Conservation (phyloP, 257 asterid genomes). For the Capsicum rhomboideum region DNA sequence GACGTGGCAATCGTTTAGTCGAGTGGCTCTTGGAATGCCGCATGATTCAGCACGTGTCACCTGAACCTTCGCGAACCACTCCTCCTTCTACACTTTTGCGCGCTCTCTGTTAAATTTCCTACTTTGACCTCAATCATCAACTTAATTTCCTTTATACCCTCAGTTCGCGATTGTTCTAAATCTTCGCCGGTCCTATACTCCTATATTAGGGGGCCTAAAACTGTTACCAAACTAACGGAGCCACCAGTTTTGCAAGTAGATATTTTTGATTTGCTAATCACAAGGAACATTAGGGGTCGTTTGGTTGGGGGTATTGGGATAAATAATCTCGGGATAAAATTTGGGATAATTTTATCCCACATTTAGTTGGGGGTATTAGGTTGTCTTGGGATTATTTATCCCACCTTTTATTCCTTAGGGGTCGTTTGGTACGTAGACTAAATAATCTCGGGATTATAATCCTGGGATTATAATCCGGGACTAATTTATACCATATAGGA, state of each 20-base stretch:
- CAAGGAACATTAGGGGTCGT: too few relatives aligned
- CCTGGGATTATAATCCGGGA: too few relatives aligned
- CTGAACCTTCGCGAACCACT: slow-evolving; percentile 7
- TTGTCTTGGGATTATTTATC: too few relatives aligned
- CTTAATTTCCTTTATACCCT: background rate
- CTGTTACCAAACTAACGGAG: background rate
- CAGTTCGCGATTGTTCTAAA: background rate
- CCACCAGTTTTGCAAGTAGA: background rate
- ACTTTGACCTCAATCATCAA: background rate
- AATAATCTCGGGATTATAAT: too few relatives aligned
- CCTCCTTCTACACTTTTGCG: background rate
- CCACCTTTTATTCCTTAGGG: too few relatives aligned
- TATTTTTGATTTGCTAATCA: background rate
- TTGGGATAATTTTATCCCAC: too few relatives aligned
- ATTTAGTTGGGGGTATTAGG: too few relatives aligned
- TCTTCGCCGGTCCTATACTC: too few relatives aligned
- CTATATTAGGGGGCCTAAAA: background rate
- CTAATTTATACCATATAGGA: too few relatives aligned
- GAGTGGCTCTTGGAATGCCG: background rate
- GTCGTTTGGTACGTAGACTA: too few relatives aligned
- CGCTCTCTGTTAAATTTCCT: background rate
- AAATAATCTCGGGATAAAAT: too few relatives aligned
- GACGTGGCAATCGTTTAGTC: slow-evolving; percentile 12
- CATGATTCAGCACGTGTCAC: slow-evolving; percentile 5
- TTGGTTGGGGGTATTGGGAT: too few relatives aligned